phyloP scores from a whole-genome alignment of 371 early-diverging fungal species.

The Rhizopus stolonifer region DNA sequence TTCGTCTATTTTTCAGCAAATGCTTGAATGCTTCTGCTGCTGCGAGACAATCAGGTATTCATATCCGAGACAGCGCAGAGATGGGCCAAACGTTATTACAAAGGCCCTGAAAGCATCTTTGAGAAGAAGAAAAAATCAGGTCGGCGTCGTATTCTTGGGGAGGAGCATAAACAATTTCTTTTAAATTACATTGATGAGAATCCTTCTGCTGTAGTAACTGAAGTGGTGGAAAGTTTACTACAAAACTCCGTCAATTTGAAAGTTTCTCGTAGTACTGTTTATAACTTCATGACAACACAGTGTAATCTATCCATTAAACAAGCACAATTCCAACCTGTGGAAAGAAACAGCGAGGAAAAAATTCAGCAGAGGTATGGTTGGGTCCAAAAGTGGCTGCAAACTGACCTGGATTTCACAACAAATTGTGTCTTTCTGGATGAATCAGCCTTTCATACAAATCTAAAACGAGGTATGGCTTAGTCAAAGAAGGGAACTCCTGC shows the following conservation, averaged over 20 bases:
- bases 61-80: slow-evolving; percentile 19
- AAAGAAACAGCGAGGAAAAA: slow-evolving; percentile 5
- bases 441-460: slow-evolving; percentile 16
- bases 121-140: slow-evolving; percentile 12
- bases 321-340: slow-evolving; percentile 12
- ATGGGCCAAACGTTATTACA: slow-evolving; percentile 24
- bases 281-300: slow-evolving; percentile 20
- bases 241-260: slow-evolving; percentile 19
- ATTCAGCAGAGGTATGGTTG: slow-evolving; percentile 11
- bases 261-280: slow-evolving; percentile 15
- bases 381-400: slow-evolving; percentile 12
- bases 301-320: slow-evolving; percentile 18
- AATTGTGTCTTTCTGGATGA: slow-evolving; percentile 14
- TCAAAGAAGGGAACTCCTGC: slow-evolving; percentile 18
- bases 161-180: too few relatives aligned
- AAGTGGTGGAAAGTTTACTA: slow-evolving; percentile 17
- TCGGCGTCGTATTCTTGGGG: too few relatives aligned
- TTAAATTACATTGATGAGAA: too few relatives aligned
- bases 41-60: slow-evolving; percentile 17
- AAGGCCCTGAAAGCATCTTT: slow-evolving; percentile 20
- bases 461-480: slow-evolving; percentile 7
- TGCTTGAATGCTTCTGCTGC: slow-evolving; percentile 16
- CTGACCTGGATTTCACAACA: slow-evolving; percentile 5
- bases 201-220: not conserved
- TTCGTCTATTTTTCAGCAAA: slow-evolving; percentile 22